A percentile compares a stretch with the other conserved stretches of the same genome.
Conservation (phyloP, 2,329 filamentous ascomycete species). For the Kalaharituber pfeilii region DNA sequence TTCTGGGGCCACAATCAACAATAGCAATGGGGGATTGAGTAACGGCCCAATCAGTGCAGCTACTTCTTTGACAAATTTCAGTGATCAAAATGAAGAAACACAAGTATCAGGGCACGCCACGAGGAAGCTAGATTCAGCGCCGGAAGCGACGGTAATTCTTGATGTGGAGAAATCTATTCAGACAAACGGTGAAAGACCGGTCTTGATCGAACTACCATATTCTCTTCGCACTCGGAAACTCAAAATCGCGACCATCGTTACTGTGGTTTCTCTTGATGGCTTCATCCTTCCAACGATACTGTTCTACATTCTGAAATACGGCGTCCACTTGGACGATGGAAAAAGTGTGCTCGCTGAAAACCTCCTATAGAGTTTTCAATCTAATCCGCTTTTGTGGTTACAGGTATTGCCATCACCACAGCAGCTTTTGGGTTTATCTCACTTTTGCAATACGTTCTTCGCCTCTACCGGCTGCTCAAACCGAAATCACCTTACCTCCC, state of each 20-base stretch:
- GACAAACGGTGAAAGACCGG: not conserved
- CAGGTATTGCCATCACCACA: constrained; percentile 9
- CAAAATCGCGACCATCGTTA: constrained; percentile 9
- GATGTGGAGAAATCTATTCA: not conserved
- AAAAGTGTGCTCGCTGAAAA: constrained; percentile 4
- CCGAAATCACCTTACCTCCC: constrained; percentile 8
- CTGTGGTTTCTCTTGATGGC: constrained; percentile 8
- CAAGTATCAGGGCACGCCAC: not conserved
- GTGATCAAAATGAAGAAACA: not conserved
- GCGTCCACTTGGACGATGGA: constrained; percentile 5
- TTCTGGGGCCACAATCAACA: not conserved
- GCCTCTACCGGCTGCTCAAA: constrained; percentile 10
- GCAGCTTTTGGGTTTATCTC: constrained; percentile 11
- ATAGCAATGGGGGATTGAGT: not conserved
- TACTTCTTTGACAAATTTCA: not conserved
- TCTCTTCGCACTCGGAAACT: constrained; percentile 9
- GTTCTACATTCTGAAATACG: constrained; percentile 13
- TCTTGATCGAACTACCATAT: constrained; percentile 12
- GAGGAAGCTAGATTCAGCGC: not conserved
- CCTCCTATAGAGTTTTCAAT: not conserved
- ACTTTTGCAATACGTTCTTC: constrained; percentile 10
- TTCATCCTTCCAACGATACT: constrained; percentile 9
- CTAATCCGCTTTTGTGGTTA: not conserved
- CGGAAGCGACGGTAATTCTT: not conserved
- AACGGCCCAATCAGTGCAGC: not conserved